Evolutionary conservation across 148 eudicot genomes (phyloP), one percentile per base, ranked within the genome.

Genomic region (Chenopodium suecicum): DNA sequence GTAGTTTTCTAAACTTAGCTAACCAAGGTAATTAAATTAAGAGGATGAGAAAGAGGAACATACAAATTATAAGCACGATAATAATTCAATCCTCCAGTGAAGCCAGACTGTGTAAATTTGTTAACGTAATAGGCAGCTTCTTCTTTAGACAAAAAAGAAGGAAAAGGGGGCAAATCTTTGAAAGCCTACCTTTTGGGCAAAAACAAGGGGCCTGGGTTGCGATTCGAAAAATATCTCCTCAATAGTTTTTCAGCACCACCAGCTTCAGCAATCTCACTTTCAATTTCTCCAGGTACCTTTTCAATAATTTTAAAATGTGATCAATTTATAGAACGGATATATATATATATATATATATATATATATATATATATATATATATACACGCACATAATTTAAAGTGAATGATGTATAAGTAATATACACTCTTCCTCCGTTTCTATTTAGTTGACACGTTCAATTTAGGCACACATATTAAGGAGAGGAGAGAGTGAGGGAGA

Each of bases 1-100:
- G 37, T 34, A 34, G 37, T 34, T 3, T 3, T 34, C 37, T 2
- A 34, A 34, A 34, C 37, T 34, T 34, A 34, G 37, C 37, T 34
- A 34, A 34, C 37, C 37, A 34, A 34, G 37, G 37, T 34, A 4
- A 34, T 34, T 34, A 34, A 34, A 34, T 34, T 34, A 34, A 34
- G 37, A 34, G 37, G 37, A 34, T 34, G 37, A 34, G 37, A 34
- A 56, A 3, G 22, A 70, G 16, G 67, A 67, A 80, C 96, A 54
- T 84, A 93, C 94, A 91, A 32, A 70, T 91, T 87, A 75, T 91
- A 20, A 70, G 89, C 92, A 67, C 95, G 91, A 50, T 93, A 93
- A 69, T 91, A 93, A 82, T 91, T 93, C 25, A 93, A 75, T 48
- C 94, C 93, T 27, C 94, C 93, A 0, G 94, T 91, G 82, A 91